phyloP scores from a whole-genome alignment of 1,139 yeast species.

The Chernovozyma aurita region DNA sequence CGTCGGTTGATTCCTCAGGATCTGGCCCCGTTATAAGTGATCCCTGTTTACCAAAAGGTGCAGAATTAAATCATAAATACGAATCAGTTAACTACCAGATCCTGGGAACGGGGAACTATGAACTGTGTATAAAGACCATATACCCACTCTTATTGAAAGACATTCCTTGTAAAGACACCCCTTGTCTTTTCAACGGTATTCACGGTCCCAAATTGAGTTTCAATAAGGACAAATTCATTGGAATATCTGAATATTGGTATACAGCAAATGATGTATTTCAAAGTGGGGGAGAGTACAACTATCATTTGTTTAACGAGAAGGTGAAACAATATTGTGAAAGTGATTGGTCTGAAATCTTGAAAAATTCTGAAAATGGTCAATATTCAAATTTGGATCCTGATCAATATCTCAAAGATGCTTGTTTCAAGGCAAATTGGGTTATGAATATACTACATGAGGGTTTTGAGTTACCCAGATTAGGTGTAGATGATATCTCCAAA shows the following conservation, averaged over 20 bases:
- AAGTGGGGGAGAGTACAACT: slow-evolving; percentile 73
- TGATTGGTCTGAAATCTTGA: slow-evolving; percentile 52
- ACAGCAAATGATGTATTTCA: slow-evolving; percentile 78
- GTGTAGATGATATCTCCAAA: slow-evolving; percentile 35
- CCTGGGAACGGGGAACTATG: slow-evolving; percentile 65
- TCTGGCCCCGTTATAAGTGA: slow-evolving; percentile 38
- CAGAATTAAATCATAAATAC: slow-evolving; percentile 27
- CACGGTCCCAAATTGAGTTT: slow-evolving; percentile 75
- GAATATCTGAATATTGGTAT: slow-evolving; percentile 82
- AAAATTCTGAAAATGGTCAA: slow-evolving; percentile 47
- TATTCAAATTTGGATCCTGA: slow-evolving; percentile 47
- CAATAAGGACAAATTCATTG: slow-evolving; percentile 67
- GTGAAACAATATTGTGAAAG: slow-evolving; percentile 64
- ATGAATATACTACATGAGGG: slow-evolving; percentile 75
- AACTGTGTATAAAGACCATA: slow-evolving; percentile 59
- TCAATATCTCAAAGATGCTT: slow-evolving; percentile 53
- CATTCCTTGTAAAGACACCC: slow-evolving; percentile 68
- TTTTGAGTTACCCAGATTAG: slow-evolving; percentile 64
- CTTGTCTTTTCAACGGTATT: slow-evolving; percentile 76
- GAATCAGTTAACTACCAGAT: slow-evolving; percentile 46
- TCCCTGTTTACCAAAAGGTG: slow-evolving; percentile 70
- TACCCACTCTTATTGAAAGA: slow-evolving; percentile 69
- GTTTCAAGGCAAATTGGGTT: slow-evolving; percentile 84
- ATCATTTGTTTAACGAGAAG: slow-evolving; percentile 52
- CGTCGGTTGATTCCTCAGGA: slow-evolving; percentile 13